Percentiles rank a stretch among this genome's conserved stretches.
Conservation (phyloP, 2,329 filamentous ascomycete genomes). For the Cyphellophora europaea region DNA sequence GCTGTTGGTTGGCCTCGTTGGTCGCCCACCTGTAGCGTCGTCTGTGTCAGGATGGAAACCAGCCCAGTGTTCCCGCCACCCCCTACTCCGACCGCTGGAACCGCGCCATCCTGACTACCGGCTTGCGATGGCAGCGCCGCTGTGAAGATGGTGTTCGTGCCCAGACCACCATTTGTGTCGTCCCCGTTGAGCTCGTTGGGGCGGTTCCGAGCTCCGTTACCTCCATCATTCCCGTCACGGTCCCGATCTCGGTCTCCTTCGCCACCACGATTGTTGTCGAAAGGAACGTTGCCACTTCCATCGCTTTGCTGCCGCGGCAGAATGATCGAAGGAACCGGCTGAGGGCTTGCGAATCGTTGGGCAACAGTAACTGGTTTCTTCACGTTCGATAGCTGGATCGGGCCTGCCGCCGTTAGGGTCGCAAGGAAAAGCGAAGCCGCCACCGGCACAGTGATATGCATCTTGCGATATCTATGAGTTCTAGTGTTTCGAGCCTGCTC, state of each 20-base stretch:
- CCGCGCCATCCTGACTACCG: conserved; percentile 16
- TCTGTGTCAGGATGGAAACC: conserved; percentile 13
- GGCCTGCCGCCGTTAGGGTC: not conserved
- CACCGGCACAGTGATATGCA: no score
- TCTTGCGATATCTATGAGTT: no score
- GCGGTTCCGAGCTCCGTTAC: not conserved
- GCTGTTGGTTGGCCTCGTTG: not conserved
- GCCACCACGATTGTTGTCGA: no score
- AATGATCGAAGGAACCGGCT: no score
- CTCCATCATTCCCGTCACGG: not conserved
- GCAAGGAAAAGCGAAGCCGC: no score
- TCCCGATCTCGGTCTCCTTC: not conserved
- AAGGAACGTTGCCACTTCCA: no score
- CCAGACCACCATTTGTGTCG: no score
- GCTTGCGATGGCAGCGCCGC: conserved; percentile 7
- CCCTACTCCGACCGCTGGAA: conserved; percentile 16
- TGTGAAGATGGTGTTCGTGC: no score
- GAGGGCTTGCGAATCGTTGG: conserved; percentile 5
- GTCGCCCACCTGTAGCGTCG: conserved; percentile 1
- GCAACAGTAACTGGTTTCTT: conserved; percentile 4
- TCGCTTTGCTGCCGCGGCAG: no score
- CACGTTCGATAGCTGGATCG: conserved; percentile 5
- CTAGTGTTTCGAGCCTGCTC: no score
- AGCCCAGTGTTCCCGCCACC: conserved; percentile 10
- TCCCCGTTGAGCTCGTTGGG: no score